Evolutionary conservation across 805 yeast species (phyloP), one percentile per base, ranked within the genome.

Genomic region (Helenozyma rhizophorensis): DNA sequence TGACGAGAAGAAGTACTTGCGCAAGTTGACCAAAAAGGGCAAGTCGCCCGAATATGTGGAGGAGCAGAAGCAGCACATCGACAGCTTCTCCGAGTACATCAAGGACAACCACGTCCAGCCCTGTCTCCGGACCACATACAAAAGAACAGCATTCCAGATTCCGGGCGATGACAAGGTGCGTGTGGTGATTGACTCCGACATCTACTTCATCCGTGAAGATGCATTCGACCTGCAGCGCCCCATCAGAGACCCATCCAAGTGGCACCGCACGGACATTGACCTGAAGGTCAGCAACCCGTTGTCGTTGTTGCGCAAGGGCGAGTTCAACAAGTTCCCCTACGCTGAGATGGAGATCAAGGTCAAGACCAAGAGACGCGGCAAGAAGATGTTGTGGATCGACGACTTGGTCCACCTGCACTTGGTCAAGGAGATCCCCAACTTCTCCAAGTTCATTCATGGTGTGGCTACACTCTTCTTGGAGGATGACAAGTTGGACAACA

Each of bases 101-200:
- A 54, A 60, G 25, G 77, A 77, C 33, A 70, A 79, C 47, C 72
- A 77, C 39, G 69, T 90, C 43, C 84, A 86, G 60, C 98, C 98
- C 10, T 76, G 85, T 23, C 62, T 93, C 55, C 79, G 97, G 64
- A 76, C 96, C 9, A 76, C 81, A 23, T 87, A 85, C 64, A 84
- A 87, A 25, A 75, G 97, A 59, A 85, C 96, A 5, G 97, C 97
- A 2, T 90, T 93, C 69, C 97, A 90, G 68, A 90, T 90, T 49
- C 98, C 98, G 3, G 97, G 97, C 37, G 97, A 93, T 56, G 94
- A 89, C 56, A 76, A 90, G 52, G 82, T 89, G 23, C 79, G 97
- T 56, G 80, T 93, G 40, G 80, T 85, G 27, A 85, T 90, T 43
- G 97, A 90, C 61, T 82, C 94, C 11, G 93, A 93, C 56, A 77